phyloP scores from a whole-genome alignment of 1,139 yeast genomes.

The Candida buenavistaensis region DNA sequence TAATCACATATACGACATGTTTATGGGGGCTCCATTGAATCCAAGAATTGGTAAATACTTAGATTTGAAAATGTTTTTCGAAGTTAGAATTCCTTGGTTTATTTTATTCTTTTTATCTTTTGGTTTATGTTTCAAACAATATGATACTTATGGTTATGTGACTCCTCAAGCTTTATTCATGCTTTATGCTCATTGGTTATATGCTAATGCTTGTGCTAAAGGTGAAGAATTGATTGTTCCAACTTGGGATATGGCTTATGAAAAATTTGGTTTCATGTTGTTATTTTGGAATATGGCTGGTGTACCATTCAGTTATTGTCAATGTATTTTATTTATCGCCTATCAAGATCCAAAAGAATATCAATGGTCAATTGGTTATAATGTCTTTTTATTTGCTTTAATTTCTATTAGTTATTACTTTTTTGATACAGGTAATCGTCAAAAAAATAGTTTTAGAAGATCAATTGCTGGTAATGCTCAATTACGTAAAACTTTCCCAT shows the following conservation, averaged over 20 bases:
- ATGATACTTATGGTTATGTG: conserved; percentile 76
- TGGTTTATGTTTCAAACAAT: conserved; percentile 75
- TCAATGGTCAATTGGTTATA: conserved; percentile 64
- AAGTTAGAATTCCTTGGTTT: conserved; percentile 97
- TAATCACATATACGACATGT: conserved; percentile 82
- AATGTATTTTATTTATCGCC: conserved; percentile 79
- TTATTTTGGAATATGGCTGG: conserved; percentile 99
- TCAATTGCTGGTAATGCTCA: conserved; percentile 75
- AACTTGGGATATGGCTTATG: conserved; percentile 99
- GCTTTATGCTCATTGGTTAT: conserved; percentile 85
- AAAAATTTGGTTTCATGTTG: conserved; percentile 96
- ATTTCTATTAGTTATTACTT: conserved; percentile 78
- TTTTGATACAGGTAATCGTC: conserved; percentile 94
- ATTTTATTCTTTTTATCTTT: conserved; percentile 77
- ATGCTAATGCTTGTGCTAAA: conserved; percentile 95
- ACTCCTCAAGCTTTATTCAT: conserved; percentile 75
- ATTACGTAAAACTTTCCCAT: conserved; percentile 88
- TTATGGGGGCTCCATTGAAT: conserved; percentile 96
- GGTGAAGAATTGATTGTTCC: conserved; percentile 98
- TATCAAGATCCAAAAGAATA: conserved; percentile 85
- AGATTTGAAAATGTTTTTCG: conserved; percentile 95
- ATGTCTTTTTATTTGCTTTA: conserved; percentile 52
- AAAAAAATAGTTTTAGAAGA: conserved; percentile 91
- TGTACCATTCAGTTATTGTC: conserved; percentile 97
- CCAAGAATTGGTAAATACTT: conserved; percentile 87